phyloP scores from a whole-genome alignment of 495 filamentous ascomycete genomes.

The Penicillium fimorum region DNA sequence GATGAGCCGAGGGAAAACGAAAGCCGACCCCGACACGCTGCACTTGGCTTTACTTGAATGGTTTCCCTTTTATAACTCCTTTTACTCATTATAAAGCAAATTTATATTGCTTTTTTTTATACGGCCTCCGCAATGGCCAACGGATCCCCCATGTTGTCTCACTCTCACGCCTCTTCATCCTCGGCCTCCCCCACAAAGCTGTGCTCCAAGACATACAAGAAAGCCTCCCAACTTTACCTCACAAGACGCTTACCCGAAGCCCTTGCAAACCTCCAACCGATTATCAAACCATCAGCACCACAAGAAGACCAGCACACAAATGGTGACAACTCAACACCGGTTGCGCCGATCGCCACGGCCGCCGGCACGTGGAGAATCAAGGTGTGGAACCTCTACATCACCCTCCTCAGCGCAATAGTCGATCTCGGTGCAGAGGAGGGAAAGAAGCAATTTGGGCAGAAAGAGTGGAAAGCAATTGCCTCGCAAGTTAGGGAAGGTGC shows the following conservation, averaged over 20 bases:
- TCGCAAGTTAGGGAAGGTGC: slow-evolving; percentile 78
- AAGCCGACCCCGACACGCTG: slow-evolving; percentile 26
- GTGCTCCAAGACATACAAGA: slow-evolving; percentile 65
- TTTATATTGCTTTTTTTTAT: slow-evolving; percentile 5
- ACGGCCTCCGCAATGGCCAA: slow-evolving; percentile 34
- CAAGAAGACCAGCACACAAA: slow-evolving; percentile 39
- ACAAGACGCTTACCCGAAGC: slow-evolving; percentile 90
- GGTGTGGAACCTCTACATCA: slow-evolving; percentile 95
- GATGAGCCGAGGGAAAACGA: slow-evolving; percentile 36
- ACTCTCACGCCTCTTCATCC: slow-evolving; percentile 50
- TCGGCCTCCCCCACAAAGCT: slow-evolving; percentile 62
- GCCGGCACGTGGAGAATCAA: slow-evolving; percentile 81
- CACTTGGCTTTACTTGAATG: slow-evolving; percentile 23
- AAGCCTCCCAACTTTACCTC: slow-evolving; percentile 85
- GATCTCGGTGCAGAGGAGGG: slow-evolving; percentile 90
- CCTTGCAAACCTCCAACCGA: slow-evolving; percentile 73
- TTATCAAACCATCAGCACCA: slow-evolving; percentile 54
- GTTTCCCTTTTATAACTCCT: slow-evolving; percentile 10
- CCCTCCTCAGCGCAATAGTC: slow-evolving; percentile 83
- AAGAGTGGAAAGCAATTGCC: slow-evolving; percentile 77
- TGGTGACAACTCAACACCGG: slow-evolving; percentile 33
- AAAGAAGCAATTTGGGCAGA: slow-evolving; percentile 76
- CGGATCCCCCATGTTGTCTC: slow-evolving; percentile 34
- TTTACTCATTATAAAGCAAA: slow-evolving; percentile 3
- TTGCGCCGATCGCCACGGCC: slow-evolving; percentile 69